Evolutionary conservation across 176 grass and related monocot species (phyloP).

Genomic region (Lolium perenne): DNA sequence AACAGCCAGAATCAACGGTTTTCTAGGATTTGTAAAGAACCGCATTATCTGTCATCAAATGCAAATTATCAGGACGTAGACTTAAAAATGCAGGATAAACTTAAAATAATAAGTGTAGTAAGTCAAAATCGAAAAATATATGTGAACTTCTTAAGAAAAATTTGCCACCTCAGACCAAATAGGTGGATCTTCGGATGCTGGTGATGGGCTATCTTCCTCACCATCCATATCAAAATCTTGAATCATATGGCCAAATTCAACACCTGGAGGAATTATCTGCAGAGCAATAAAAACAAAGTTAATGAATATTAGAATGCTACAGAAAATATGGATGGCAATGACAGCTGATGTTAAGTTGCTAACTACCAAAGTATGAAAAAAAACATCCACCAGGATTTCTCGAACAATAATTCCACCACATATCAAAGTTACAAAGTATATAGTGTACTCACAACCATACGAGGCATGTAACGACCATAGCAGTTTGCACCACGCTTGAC

Average conservation of each 20-base stretch:
- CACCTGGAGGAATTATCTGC: conserved; percentile 84
- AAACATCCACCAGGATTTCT: neutral
- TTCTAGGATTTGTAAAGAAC: conserved; percentile 91
- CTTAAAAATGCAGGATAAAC: conserved; percentile 20
- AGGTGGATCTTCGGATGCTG: conserved; percentile 69
- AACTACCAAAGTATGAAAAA: conserved; percentile 22
- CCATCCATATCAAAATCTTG: conserved; percentile 70
- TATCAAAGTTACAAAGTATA: conserved; percentile 30
- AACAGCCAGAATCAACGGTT: conserved; percentile 86
- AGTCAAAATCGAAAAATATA: neutral
- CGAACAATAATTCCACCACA: neutral
- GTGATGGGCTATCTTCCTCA: conserved; percentile 60
- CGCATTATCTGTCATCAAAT: conserved; percentile 72
- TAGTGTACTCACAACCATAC: conserved; percentile 79
- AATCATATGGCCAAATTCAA: conserved; percentile 78
- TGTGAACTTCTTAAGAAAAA: conserved; percentile 43
- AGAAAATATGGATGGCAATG: conserved; percentile 37
- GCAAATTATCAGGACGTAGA: conserved; percentile 43
- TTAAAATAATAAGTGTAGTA: conserved; percentile 16
- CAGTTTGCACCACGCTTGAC: conserved; percentile 73
- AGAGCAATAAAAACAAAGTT: conserved; percentile 37
- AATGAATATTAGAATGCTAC: conserved; percentile 34
- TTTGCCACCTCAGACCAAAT: conserved; percentile 80
- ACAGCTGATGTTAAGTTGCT: conserved; percentile 17
- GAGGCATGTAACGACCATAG: conserved; percentile 83